Conservation (phyloP, 805 yeast genomes). For the Myxozyma geophila region DNA sequence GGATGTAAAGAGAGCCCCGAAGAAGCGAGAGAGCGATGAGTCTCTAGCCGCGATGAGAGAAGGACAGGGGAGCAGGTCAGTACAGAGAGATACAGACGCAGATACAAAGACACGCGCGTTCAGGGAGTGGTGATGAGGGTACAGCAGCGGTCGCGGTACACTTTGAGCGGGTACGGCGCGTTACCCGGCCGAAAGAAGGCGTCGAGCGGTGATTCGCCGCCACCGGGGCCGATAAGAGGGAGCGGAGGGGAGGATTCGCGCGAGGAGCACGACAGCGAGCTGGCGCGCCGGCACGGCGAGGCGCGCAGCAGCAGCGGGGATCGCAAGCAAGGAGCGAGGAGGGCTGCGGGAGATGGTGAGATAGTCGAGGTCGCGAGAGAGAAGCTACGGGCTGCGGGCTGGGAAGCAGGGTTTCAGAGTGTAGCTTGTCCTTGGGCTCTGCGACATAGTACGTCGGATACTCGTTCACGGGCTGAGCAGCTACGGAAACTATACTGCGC, state of each 20-base stretch:
- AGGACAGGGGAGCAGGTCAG: neutral
- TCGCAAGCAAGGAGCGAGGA: neutral
- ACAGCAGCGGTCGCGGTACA: slow-evolving; percentile 5
- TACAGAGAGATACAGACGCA: neutral
- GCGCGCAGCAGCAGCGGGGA: neutral
- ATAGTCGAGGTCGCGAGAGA: too few species aligned
- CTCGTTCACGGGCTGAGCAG: too few species aligned
- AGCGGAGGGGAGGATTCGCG: neutral
- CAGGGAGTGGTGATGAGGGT: slow-evolving; percentile 7
- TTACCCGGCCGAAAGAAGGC: neutral
- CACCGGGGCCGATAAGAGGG: neutral
- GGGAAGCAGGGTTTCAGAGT: too few species aligned
- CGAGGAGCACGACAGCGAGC: neutral
- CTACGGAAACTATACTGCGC: too few species aligned
- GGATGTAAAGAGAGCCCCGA: too few species aligned
- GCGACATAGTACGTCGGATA: too few species aligned
- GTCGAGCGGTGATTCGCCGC: slow-evolving; percentile 7
- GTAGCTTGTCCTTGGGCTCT: too few species aligned
- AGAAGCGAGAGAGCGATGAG: too few species aligned
- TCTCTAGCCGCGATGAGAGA: neutral
- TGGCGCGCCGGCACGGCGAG: neutral
- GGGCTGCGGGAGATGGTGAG: too few species aligned
- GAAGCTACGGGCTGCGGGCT: too few species aligned
- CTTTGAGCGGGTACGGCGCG: slow-evolving; percentile 3
- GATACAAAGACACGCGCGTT: too few species aligned